Conservation (phyloP, 164 flowering plant species). For the Piper longum region DNA sequence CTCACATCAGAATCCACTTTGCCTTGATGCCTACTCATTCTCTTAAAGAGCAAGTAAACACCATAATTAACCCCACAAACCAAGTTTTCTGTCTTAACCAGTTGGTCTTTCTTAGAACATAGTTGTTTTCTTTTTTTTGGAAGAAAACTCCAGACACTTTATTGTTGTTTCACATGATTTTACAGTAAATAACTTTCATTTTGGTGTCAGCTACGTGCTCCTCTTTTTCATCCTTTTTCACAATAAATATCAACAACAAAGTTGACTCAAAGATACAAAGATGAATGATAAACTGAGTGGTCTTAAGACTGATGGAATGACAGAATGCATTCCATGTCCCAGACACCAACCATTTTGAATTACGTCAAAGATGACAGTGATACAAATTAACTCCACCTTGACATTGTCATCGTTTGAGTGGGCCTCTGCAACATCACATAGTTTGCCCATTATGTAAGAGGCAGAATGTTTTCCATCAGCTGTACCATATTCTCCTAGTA, state of each 20-base stretch:
- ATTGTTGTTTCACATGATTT: not conserved
- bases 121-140: too few species aligned
- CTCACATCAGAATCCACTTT: not conserved
- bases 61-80: not conserved
- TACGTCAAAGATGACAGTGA: not conserved
- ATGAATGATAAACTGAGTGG: too few species aligned
- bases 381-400: conserved; percentile 33
- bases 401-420: conserved; percentile 83
- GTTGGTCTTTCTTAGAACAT: not conserved
- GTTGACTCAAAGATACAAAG: not conserved
- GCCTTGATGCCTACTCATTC: not conserved
- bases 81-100: not conserved
- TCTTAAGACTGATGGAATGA: too few species aligned
- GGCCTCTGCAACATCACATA: conserved; percentile 97
- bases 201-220: not conserved
- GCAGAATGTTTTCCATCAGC: conserved; percentile 88
- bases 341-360: too few species aligned
- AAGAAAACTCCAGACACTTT: not conserved
- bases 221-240: not conserved
- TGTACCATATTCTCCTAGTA: conserved; percentile 96
- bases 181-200: not conserved
- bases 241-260: not conserved
- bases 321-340: too few species aligned
- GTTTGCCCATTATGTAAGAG: conserved; percentile 78
- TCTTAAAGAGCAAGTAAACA: not conserved